Evolutionary conservation across 257 asterid species (phyloP), one percentile per base, ranked within the genome.

Genomic region (Lycium barbarum): DNA sequence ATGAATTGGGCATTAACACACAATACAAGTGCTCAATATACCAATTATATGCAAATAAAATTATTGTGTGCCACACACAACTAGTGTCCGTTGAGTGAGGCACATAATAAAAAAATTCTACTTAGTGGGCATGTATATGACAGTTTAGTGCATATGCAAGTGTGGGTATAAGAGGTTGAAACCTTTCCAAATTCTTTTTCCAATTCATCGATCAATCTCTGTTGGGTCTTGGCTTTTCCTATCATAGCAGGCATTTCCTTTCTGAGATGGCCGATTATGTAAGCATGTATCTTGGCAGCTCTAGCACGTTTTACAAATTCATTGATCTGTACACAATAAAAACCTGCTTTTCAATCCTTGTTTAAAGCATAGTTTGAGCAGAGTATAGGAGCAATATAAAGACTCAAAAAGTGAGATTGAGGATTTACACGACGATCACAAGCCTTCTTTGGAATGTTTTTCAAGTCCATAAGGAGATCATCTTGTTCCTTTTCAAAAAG

Each of bases 211-310:
- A 95, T 86, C 83, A 96, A 98, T 87, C 88, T 95, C 88, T 96
- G 98, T 81, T 96, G 99, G 20, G 98, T 65, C 92, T 96, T 95
- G 38, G 98, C 93, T 87, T 96, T 96, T 81, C 99, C 99, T 91
- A 96, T 93, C 98, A 96, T 93, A 49, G 97, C 95, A 84, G 99
- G 99, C 99, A 96, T 96, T 86, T 95, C 98, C 87, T 88, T 93
- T 88, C 86, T 96, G 54, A 96, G 88, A 91, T 96, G 99, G 81
- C 98, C 85, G 26, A 96, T 93, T 5, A 96, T 95, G 88, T 91
- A 96, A 84, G 98, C 93, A 88, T 96, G 99, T 82, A 95, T 95
- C 89, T 96, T 96, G 62, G 98, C 99, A 73, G 98, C 97, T 91
- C 98, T 90, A 33, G 98, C 95, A 35, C 99, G 98, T 89, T 96